Percentiles rank a stretch among this genome's conserved stretches.
These are phyloP conservation scores for Tetrapisispora taiwanensis DNA, from an alignment of 805 yeast genomes.

Conservation along the genomic window DNA sequence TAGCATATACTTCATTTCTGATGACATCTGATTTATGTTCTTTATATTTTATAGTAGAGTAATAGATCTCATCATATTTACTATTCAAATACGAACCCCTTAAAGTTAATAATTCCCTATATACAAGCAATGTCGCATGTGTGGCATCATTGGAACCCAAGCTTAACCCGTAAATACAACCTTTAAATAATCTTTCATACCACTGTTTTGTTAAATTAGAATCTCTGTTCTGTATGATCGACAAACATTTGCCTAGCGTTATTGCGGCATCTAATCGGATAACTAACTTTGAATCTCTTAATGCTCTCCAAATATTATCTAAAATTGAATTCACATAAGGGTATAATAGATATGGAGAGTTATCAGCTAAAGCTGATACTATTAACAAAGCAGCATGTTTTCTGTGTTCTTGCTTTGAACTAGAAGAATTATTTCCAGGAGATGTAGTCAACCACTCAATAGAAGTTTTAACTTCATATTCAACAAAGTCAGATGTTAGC, in stretches of 20 bases:
- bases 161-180: conserved; percentile 53
- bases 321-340: conserved; percentile 69
- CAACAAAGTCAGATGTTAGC: conserved; percentile 84
- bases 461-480: conserved; percentile 79
- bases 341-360: conserved; percentile 76
- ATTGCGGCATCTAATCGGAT: conserved; percentile 79
- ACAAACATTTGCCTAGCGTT: conserved; percentile 66
- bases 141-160: conserved; percentile 50
- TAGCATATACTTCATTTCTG: too few relatives aligned
- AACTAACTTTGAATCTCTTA: conserved; percentile 65
- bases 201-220: conserved; percentile 57
- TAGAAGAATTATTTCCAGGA: conserved; percentile 28
- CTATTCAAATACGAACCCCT: conserved; percentile 65
- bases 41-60: conserved; percentile 59
- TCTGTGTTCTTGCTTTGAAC: conserved; percentile 70
- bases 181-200: conserved; percentile 60
- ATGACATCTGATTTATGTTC: conserved; percentile 69
- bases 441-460: conserved; percentile 79
- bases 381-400: conserved; percentile 86
- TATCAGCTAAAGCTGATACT: conserved; percentile 71
- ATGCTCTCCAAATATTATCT: conserved; percentile 78
- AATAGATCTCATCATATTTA: conserved; percentile 68
- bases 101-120: conserved; percentile 61
- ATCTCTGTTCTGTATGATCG: conserved; percentile 74
- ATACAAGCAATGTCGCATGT: conserved; percentile 82